Evolutionary conservation across 352 stramenopile genomes (phyloP), one percentile per base, ranked within the genome.

Genomic region (Achlya hypogyna): DNA sequence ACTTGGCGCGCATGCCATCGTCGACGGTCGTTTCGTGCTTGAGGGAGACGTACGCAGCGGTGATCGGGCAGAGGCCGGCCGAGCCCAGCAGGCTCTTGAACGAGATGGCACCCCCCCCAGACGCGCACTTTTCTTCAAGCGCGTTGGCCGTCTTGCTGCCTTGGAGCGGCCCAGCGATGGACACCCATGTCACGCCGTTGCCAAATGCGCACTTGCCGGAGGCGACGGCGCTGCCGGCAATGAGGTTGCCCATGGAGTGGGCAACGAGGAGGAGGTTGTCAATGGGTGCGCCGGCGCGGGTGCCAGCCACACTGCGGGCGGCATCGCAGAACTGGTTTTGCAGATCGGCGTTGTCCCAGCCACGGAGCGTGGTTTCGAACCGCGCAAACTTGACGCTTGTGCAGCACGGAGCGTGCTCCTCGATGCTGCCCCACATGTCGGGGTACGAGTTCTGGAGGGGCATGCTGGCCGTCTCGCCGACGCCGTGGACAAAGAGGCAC

Each of bases 201-300:
- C 31, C 66, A 14, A 84, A 53, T 0, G 22, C 62, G 53, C 77
- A 84, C 42, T 65, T 65, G 10, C 63, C 28, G 42, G 71, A 74
- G 34, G 66, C 69, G n/a, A 74, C 16, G 8, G 77, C 75, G 0
- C 52, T 60, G 0, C 68, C 62, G 1, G 67, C 45, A 35, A 82
- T 69, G 22, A 84, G 62, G 67, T 84, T 84, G 54, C 75, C 77
- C 75, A 80, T 81, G 27, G 77, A 84, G 71, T 84, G 72, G 3
- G 72, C 65, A 8, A 84, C 58, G 10, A 84, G 51, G 16, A 75
- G 71, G 1, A 82, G 18, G 43, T 71, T 69, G 23, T 71, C 56
- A n/a, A 78, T 54, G n/a, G n/a, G n/a, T n/a, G n/a, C 27, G 29
- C 71, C 28, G 47, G 69, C 4, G 32, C 70, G 49, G 18, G 38